Conservation (phyloP, 2,329 filamentous ascomycete species). For the Hypoxylon sp. region DNA sequence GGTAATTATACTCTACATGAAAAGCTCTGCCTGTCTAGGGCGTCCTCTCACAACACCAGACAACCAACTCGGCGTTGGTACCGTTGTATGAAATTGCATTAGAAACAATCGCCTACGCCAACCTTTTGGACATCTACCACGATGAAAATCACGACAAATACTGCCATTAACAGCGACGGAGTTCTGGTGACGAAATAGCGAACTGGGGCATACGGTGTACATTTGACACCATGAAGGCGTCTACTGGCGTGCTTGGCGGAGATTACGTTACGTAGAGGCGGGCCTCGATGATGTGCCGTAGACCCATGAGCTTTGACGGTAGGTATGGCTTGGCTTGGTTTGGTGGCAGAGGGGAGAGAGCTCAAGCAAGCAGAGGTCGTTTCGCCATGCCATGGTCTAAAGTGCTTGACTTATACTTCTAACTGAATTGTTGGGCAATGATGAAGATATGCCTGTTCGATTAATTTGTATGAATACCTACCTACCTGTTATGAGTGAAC, state of each 20-base stretch:
- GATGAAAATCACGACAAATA: not conserved
- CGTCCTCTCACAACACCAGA: not conserved
- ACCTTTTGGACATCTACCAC: not conserved
- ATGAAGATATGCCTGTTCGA: conserved; percentile 57
- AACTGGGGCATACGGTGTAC: not conserved
- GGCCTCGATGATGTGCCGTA: not conserved
- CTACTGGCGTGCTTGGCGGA: not conserved
- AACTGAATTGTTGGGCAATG: conserved; percentile 64
- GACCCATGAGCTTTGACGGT: not conserved
- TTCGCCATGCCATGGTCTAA: not conserved
- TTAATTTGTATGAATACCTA: conserved; percentile 25
- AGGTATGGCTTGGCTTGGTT: not conserved
- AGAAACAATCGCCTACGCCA: not conserved
- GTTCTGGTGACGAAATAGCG: not conserved
- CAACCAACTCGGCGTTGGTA: not conserved
- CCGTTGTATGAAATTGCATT: not conserved
- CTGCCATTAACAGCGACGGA: conserved; percentile 4
- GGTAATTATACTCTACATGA: not conserved
- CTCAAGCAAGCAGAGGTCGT: not conserved
- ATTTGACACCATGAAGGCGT: not conserved
- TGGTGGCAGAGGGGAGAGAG: not conserved
- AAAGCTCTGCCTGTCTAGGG: not conserved
- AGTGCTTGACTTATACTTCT: conserved; percentile 53
- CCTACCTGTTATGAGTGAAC: conserved; percentile 9
- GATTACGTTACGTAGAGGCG: not conserved